Evolutionary conservation across 768 basidiomycete genomes (phyloP).

Genomic region (Chalciporus chontae): DNA sequence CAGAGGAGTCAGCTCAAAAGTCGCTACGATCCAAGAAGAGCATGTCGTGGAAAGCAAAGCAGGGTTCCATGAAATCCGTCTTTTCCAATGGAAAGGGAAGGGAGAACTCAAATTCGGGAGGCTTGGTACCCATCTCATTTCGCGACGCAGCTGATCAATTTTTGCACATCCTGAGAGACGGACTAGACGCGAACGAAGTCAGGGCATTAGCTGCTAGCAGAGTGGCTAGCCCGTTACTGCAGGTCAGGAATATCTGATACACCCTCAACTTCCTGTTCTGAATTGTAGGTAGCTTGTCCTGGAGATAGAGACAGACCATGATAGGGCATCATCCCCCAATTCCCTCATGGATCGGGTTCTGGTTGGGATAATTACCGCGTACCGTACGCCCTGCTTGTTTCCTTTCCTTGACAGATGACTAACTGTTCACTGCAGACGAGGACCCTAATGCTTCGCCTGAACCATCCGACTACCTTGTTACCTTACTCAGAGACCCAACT

Average conservation of each 20-base stretch:
- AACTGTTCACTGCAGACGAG: conserved; percentile 32
- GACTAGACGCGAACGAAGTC: conserved; percentile 66
- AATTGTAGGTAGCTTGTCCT: conserved; percentile 60
- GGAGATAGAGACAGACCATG: conserved; percentile 74
- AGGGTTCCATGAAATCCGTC: conserved; percentile 78
- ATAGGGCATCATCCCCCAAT: conserved; percentile 51
- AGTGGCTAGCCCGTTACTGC: conserved; percentile 72
- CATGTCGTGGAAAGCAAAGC: conserved; percentile 74
- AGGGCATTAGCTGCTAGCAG: conserved; percentile 73
- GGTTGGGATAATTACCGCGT: conserved; percentile 66
- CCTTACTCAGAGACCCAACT: conserved; percentile 79
- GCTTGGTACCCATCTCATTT: conserved; percentile 46
- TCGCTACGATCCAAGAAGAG: conserved; percentile 82
- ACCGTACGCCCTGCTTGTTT: conserved; percentile 43
- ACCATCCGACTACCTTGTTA: conserved; percentile 74
- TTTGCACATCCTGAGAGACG: conserved; percentile 50
- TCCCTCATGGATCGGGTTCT: conserved; percentile 82
- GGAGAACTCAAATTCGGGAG: conserved; percentile 25
- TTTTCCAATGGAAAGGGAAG: conserved; percentile 48
- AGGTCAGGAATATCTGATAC: conserved; percentile 42
- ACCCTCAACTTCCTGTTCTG: conserved; percentile 1
- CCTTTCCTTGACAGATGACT: background rate
- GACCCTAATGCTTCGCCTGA: conserved; percentile 38
- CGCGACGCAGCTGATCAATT: conserved; percentile 38
- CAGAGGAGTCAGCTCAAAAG: conserved; percentile 35